phyloP scores from a whole-genome alignment of 192 early-diverging fungal genomes.

The Coemansia sp. region DNA sequence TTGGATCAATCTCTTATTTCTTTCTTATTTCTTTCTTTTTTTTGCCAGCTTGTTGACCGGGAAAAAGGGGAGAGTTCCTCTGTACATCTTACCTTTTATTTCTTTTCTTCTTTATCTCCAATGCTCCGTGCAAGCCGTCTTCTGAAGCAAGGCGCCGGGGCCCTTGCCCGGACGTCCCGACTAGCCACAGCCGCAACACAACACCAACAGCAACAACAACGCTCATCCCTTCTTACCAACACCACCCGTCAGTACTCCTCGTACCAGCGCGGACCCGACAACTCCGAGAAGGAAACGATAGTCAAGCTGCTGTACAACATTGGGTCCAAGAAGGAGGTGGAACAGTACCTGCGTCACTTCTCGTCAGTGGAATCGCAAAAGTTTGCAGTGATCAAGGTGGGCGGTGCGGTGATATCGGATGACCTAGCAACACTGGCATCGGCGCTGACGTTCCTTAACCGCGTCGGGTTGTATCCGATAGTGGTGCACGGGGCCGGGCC shows the following conservation, averaged over 20 bases:
- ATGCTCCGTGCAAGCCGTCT: slow-evolving; percentile 48
- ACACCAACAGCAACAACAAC: neutral
- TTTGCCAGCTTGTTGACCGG: neutral
- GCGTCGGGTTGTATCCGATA: slow-evolving; percentile 97
- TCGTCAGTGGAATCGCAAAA: slow-evolving; percentile 98
- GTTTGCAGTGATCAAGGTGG: slow-evolving; percentile 99
- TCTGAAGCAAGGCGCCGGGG: slow-evolving; percentile 35
- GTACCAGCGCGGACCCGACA: slow-evolving; percentile 36
- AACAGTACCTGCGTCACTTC: slow-evolving; percentile 97
- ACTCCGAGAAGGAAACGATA: slow-evolving; percentile 76
- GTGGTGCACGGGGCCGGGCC: slow-evolving; percentile 98
- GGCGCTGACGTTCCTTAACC: slow-evolving; percentile 93
- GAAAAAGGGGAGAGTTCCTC: neutral
- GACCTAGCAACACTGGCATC: slow-evolving; percentile 93
- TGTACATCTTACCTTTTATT: slow-evolving; percentile 4
- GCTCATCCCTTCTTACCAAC: neutral
- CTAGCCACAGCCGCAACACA: neutral
- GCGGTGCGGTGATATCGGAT: slow-evolving; percentile 93
- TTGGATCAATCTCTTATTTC: slow-evolving; percentile 3
- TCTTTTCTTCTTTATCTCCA: slow-evolving; percentile 2
- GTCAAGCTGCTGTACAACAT: slow-evolving; percentile 94
- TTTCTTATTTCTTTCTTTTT: slow-evolving; percentile 16
- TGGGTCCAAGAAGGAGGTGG: slow-evolving; percentile 97
- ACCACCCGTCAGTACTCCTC: slow-evolving; percentile 19
- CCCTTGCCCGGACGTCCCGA: slow-evolving; percentile 24